Conservation (phyloP, 106 monocot genomes). For the Allium fistulosum region DNA sequence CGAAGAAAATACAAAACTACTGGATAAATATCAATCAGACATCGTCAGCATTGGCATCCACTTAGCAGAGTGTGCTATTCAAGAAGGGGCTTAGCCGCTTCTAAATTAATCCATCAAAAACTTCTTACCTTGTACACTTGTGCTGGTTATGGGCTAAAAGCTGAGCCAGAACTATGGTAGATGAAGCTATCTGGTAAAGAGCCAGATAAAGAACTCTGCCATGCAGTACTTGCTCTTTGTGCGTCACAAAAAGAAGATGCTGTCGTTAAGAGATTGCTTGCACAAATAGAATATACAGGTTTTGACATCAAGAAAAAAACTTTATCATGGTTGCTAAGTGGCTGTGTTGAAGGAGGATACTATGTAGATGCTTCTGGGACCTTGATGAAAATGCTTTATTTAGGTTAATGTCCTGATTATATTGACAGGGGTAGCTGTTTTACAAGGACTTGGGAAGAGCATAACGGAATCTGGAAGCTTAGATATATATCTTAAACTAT, state of each 20-base stretch:
- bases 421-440: constrained; percentile 66
- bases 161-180: constrained; percentile 75
- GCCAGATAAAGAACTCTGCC: constrained; percentile 65
- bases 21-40: constrained; percentile 62
- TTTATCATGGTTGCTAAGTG: constrained; percentile 71
- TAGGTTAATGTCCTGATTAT: constrained; percentile 65
- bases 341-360: constrained; percentile 81
- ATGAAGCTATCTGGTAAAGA: constrained; percentile 73
- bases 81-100: constrained; percentile 39
- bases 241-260: constrained; percentile 80
- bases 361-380: constrained; percentile 71
- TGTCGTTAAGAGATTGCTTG: constrained; percentile 56
- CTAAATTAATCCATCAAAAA: constrained; percentile 61
- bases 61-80: constrained; percentile 72
- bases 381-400: constrained; percentile 56
- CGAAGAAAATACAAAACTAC: constrained; percentile 18
- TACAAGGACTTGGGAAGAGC: constrained; percentile 70
- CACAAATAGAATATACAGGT: constrained; percentile 34
- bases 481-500: constrained; percentile 66
- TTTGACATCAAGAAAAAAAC: constrained; percentile 48
- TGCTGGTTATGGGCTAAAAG: constrained; percentile 71
- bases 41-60: constrained; percentile 35
- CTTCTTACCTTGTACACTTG: constrained; percentile 86
- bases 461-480: constrained; percentile 56
- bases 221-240: constrained; percentile 76